Evolutionary conservation across 2,329 filamentous ascomycete genomes (phyloP).

Genomic region (Phyllosticta paracitricarpa): DNA sequence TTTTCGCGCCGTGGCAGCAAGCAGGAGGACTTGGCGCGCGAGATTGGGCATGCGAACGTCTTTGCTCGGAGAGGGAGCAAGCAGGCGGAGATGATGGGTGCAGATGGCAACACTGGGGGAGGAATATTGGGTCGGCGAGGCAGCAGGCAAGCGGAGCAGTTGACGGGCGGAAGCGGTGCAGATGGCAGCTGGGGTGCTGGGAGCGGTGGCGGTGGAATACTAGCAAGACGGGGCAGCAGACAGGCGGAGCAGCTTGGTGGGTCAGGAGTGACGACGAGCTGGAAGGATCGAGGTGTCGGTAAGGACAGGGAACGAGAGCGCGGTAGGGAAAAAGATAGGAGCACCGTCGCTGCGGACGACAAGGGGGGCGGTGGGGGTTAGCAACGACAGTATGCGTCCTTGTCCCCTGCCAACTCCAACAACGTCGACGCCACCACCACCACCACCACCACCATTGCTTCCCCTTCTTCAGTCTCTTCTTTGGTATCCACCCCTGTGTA

Average conservation of each 20-base stretch:
- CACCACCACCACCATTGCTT: background rate
- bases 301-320: background rate
- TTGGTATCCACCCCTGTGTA: background rate
- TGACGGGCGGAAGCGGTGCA: background rate
- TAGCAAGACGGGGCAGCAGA: constrained; percentile 2
- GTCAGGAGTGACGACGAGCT: background rate
- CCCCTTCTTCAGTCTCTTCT: background rate
- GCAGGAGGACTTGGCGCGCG: constrained; percentile 5
- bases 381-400: background rate
- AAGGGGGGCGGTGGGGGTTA: background rate
- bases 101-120: background rate
- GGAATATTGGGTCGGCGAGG: constrained; percentile 1
- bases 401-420: background rate
- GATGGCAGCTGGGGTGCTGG: background rate
- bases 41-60: constrained; percentile 1
- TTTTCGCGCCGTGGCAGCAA: background rate
- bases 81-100: background rate
- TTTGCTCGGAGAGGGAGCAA: constrained; percentile 1
- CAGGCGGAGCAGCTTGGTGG: background rate
- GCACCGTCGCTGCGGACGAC: background rate
- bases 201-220: constrained; percentile 1
- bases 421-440: background rate
- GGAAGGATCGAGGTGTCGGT: background rate
- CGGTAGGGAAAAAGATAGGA: background rate
- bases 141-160: background rate